Conservation (phyloP, 768 basidiomycete species). For the Naganishia vishniacii region DNA sequence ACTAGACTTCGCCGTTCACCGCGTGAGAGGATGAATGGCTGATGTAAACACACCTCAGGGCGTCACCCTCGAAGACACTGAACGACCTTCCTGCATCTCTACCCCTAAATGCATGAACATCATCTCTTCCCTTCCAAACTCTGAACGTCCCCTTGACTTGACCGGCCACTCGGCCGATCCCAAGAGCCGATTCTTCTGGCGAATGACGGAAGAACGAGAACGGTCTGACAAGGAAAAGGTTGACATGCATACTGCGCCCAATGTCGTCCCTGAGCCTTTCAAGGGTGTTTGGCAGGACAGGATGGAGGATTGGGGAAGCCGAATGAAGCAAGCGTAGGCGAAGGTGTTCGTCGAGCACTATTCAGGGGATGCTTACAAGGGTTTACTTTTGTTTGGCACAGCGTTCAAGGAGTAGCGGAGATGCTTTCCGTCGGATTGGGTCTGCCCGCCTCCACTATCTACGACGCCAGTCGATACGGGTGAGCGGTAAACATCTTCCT, state of each 20-base stretch:
- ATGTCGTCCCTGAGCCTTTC: slow-evolving; percentile 70
- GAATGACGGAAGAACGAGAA: slow-evolving; percentile 19
- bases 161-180: slow-evolving; percentile 66
- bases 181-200: slow-evolving; percentile 65
- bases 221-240: background rate
- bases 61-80: slow-evolving; percentile 92
- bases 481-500: too few species aligned
- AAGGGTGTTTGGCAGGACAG: slow-evolving; percentile 61
- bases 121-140: slow-evolving; percentile 68
- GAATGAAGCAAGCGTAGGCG: slow-evolving; percentile 79
- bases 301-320: slow-evolving; percentile 79
- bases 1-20: background rate
- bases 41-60: too few species aligned
- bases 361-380: background rate
- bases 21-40: too few species aligned
- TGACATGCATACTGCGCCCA: slow-evolving; percentile 58
- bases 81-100: slow-evolving; percentile 59
- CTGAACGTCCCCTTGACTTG: slow-evolving; percentile 75
- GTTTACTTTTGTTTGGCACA: slow-evolving; percentile 47
- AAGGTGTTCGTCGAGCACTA: too few species aligned
- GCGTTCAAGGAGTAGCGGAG: slow-evolving; percentile 77
- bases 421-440: slow-evolving; percentile 83
- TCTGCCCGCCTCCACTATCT: slow-evolving; percentile 63
- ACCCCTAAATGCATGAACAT: slow-evolving; percentile 75
- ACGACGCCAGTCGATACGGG: slow-evolving; percentile 79